phyloP scores from a whole-genome alignment of 768 basidiomycete species.

The Lactarius hengduanensis region DNA sequence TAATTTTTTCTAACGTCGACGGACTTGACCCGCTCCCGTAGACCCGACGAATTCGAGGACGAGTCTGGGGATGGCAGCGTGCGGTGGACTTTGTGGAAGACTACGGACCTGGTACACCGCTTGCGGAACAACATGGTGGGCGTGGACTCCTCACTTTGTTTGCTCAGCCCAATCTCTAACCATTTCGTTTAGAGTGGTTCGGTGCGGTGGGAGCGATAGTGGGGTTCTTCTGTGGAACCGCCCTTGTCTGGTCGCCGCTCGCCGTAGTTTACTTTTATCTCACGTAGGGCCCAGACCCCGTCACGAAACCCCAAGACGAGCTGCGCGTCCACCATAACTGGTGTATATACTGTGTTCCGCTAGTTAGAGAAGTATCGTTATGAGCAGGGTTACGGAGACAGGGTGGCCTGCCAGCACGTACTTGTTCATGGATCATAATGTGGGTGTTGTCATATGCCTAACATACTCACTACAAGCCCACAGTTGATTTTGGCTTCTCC shows the following conservation, averaged over 20 bases:
- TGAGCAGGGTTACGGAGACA: too few species aligned
- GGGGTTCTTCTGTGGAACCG: conserved; percentile 15
- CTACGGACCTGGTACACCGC: conserved; percentile 10
- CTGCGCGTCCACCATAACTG: too few species aligned
- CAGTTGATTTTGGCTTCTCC: too few species aligned
- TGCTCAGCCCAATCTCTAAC: not conserved
- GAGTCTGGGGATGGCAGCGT: not conserved
- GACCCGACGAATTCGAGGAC: conserved; percentile 2
- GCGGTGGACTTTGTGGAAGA: not conserved
- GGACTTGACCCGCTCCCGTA: not conserved
- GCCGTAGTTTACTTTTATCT: not conserved
- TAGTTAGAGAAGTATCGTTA: too few species aligned
- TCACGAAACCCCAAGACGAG: not conserved
- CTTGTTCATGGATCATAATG: too few species aligned
- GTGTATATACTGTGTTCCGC: too few species aligned
- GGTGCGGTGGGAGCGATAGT: conserved; percentile 10
- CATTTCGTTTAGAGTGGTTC: conserved; percentile 8
- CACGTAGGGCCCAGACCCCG: not conserved
- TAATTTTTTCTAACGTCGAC: not conserved
- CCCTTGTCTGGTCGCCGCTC: conserved; percentile 18
- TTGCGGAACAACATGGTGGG: conserved; percentile 13
- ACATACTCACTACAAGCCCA: too few species aligned
- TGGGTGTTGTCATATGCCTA: too few species aligned
- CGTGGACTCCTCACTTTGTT: not conserved
- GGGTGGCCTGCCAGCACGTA: too few species aligned